Evolutionary conservation across 1,284 basidiomycete genomes (phyloP), one percentile per base, ranked within the genome.

Genomic region (Fomitopsis schrenkii): DNA sequence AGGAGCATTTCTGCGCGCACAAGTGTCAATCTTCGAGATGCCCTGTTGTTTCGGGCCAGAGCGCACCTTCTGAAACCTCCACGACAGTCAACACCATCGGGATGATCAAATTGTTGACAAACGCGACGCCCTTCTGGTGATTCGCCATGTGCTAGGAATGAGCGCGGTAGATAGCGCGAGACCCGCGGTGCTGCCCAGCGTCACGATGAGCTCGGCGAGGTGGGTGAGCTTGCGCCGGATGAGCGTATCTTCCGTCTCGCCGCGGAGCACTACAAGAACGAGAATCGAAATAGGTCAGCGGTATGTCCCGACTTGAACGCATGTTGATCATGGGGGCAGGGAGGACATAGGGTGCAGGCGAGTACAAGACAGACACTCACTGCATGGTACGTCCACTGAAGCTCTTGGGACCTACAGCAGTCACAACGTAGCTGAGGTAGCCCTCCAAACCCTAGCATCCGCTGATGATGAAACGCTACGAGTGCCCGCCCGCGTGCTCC

Each of bases 311-410:
- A 61, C 50, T 41, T 58, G 60, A 36, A 19, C 33, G 52, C 36
- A 33, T 53, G 52, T 42, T 44, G 55, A 56, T 42, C 30, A 28
- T 10, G 26, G 15, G 58, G 36, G 22, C 12, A 22, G 48, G 7
- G 46, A 28, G n/a, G 19, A 40, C 28, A 52, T 28, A 41, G 30
- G 52, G 53, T 33, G 45, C 40, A 44, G 28, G 26, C 53, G 45
- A 40, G 58, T 15, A 14, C 55, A 61, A 45, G 64, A 54, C 52
- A 53, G 40, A 22, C 2, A 80, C 87, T 54, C 70, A 95, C 93
- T 90, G 95, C 91, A 97, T 94, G 71, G 97, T 95, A 55, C 95
- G 88, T 59, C 97, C 97, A 74, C 98, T 95, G 80, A 98, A 98
- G 67, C 90, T 94, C 77, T 89, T 93, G 10, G 86, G 86, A 30